Base-by-base conservation (phyloP, 768 basidiomycete genomes). In the Termitomyces sp. region DNA sequence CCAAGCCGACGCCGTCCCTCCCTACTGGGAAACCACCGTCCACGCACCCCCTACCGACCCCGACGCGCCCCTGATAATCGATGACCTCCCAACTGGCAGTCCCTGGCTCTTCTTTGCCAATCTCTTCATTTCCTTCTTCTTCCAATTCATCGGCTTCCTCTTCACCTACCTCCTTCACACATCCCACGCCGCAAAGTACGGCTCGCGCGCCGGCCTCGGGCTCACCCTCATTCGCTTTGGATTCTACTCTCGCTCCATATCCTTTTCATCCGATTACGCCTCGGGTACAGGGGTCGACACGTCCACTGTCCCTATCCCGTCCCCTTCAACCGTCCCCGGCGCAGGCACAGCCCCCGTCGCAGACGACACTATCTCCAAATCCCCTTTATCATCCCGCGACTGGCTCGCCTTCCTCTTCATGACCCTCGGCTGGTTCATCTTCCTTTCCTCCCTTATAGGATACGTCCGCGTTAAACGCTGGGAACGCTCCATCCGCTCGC, bases 21-120 rank as follows among this genome's bases (percentile, higher is more conserved):
- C 93, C 0, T 99, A 99, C 72, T 98, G 94, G 92, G 96, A 99
- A 69, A 98, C 92, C 1, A 95, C 93, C 0, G 84, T 98, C 9
- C 91, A 95, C 61, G 86, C 95, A 0, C 93, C 58, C 0, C 9
- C 47, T 20, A 22, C 93, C 0, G 72, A 76, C 0, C 75, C 78
- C 30, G 57, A 79, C 39, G 80, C 82, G 50, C 71, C 74, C 22
- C 71, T 98, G 79, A 83, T 97, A 70, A 88, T 99, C 63, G 95
- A 96, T 60, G 89, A 95, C 58, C 85, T 98, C 44, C 93, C 95
- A 0, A 84, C 92, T 0, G 95, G 95, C 53, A 87, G 89, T 4
- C 69, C 85, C 65, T 73, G 83, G 72, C 71, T 86, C n/a, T 95
- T 94, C 74, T 66, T 84, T 62, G 77, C 84, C 74, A 93, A 92